A percentile compares a stretch with the other conserved stretches of the same genome.
These are phyloP conservation scores for Saccharomycopsis sp. DNA, from an alignment of 805 yeast genomes.

Conservation along the genomic window DNA sequence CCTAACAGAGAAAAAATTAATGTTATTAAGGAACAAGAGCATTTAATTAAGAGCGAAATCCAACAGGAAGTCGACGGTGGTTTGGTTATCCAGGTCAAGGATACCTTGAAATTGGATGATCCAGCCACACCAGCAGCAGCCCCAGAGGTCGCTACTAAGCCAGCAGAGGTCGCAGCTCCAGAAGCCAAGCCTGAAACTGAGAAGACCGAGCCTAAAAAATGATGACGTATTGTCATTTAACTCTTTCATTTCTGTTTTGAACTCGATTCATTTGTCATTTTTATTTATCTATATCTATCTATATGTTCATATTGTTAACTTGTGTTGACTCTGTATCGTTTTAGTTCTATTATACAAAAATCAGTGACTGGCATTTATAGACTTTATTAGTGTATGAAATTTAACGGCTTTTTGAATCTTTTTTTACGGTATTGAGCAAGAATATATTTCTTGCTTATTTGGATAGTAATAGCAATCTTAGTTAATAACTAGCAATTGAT, in stretches of 20 bases:
- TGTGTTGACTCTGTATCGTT: not conserved
- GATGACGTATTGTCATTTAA: not conserved
- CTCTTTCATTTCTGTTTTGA: not conserved
- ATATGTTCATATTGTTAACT: not conserved
- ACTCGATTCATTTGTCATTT: not conserved
- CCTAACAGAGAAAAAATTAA: slow-evolving; percentile 62
- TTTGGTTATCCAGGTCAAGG: slow-evolving; percentile 45
- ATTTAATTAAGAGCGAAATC: slow-evolving; percentile 78
- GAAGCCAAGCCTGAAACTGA: not conserved
- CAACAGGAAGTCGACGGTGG: slow-evolving; percentile 62
- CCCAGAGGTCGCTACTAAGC: not conserved
- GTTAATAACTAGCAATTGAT: too few relatives aligned
- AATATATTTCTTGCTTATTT: too few relatives aligned
- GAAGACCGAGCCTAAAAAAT: not conserved
- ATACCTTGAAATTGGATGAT: slow-evolving; percentile 40
- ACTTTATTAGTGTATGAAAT: too few relatives aligned
- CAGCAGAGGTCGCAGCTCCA: not conserved
- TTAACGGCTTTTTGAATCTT: too few relatives aligned
- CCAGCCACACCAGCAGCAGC: slow-evolving; percentile 3
- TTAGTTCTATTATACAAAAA: not conserved
- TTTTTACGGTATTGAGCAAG: too few relatives aligned
- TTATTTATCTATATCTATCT: not conserved
- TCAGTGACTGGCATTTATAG: too few relatives aligned
- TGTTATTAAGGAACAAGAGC: slow-evolving; percentile 74
- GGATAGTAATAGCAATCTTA: too few relatives aligned